Base-by-base conservation (phyloP, 2,329 filamentous ascomycete genomes). In the Colletotrichum phormii region DNA sequence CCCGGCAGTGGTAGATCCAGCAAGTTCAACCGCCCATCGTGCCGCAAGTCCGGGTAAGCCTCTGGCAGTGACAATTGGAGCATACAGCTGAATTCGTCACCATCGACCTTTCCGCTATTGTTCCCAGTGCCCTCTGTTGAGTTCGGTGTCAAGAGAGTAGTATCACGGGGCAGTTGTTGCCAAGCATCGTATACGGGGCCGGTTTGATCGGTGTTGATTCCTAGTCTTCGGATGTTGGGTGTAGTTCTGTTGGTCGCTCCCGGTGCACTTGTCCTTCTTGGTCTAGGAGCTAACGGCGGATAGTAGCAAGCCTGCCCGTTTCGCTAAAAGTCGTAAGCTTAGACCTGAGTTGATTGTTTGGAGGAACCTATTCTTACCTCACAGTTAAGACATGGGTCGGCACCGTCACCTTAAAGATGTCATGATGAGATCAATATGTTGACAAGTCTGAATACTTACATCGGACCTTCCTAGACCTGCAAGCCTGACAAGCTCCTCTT, bases 251-350 rank as follows among this genome's bases (percentile, higher is more conserved):
- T 67, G 46, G 37, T 61, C 8, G 69, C 33, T 18, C 22, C 64
- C 3, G 53, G 53, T 13, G 65, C 54, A 2, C 33, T 64, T n/a
- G 60, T 64, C 31, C 65, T 37, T 1, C 70, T 66, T 11, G 33
- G 60, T 49, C 70, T 54, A 5, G 70, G 65, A 18, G 60, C 70
- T 8, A 72, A 5, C 4, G 70, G 65, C 0, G 70, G 70, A 9
- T 72, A 72, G 26, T 69, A 72, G 29, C 70, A 72, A 7, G 60
- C 60, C 49, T 72, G 70, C 1, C 70, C 54, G 13, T 70, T 72
- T 7, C 70, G 70, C 70, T 72, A n/a, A 9, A 7, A 11, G 12
- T 53, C 4, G 4, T 24, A 15, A 33, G 57, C 51, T 2, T 33
- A 29, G 2, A 3, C 18, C 4, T 55, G 24, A 29, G 24, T 12